Conservation (phyloP, 2,329 filamentous ascomycete species). For the Aspergillus alliaceus region DNA sequence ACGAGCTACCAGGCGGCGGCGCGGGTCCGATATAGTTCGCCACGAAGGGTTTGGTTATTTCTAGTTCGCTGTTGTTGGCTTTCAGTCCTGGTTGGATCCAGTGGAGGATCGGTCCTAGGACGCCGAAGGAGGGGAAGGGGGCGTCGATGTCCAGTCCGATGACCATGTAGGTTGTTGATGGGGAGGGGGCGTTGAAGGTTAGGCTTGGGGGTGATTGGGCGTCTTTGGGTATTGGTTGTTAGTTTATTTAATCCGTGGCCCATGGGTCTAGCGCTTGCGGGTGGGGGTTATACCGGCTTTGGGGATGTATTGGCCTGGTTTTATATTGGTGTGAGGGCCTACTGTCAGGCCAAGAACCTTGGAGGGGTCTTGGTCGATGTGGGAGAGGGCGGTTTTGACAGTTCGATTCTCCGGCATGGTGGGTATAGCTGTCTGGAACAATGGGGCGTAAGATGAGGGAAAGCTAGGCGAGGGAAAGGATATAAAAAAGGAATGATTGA, state of each 20-base stretch:
- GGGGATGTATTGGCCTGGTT: background rate
- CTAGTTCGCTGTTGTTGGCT: background rate
- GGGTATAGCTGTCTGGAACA: background rate
- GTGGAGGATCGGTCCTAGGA: constrained; percentile 32
- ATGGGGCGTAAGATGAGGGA: background rate
- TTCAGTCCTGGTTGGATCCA: constrained; percentile 31
- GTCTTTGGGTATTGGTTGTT: constrained; percentile 9
- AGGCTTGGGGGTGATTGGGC: constrained; percentile 22
- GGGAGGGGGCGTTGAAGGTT: constrained; percentile 14
- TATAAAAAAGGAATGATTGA: background rate
- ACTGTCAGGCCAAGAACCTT: background rate
- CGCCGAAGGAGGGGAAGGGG: constrained; percentile 28
- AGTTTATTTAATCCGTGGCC: no score
- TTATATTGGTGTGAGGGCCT: background rate
- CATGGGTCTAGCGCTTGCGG: background rate
- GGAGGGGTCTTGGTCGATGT: background rate
- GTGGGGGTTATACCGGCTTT: background rate
- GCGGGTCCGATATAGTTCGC: constrained; percentile 47
- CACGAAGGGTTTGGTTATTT: constrained; percentile 22
- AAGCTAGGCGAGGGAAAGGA: background rate
- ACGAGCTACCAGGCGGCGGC: constrained; percentile 47
- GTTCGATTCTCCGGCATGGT: background rate
- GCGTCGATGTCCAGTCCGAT: constrained; percentile 32
- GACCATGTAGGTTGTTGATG: constrained; percentile 24
- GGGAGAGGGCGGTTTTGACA: background rate